Evolutionary conservation across 108 stramenopile genomes (phyloP).

Genomic region (Fistulifera solaris): DNA sequence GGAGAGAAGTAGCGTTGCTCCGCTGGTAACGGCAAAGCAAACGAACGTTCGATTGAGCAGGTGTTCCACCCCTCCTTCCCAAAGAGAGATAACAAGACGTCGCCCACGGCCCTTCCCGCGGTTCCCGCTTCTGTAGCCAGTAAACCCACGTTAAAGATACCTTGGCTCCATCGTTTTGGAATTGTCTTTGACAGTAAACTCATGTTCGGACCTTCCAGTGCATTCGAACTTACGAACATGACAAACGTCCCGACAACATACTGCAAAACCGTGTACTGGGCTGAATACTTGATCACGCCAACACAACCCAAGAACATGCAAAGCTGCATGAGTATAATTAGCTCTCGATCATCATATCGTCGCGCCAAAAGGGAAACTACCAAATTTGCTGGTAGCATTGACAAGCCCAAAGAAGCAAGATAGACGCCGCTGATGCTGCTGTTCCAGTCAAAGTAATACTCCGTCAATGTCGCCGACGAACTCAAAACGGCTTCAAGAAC

Average conservation of each 20-base stretch:
- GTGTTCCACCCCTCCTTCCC: slow-evolving; percentile 27
- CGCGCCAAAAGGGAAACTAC: slow-evolving; percentile 23
- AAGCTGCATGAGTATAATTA: slow-evolving; percentile 22
- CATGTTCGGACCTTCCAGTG: slow-evolving; percentile 60
- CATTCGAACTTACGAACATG: slow-evolving; percentile 37
- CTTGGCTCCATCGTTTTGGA: slow-evolving; percentile 47
- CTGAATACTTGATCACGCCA: slow-evolving; percentile 13
- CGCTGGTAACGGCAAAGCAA: background rate
- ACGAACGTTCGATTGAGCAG: slow-evolving; percentile 21
- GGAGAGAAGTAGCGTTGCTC: too few relatives aligned
- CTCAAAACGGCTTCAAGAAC: slow-evolving; percentile 31
- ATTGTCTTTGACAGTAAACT: slow-evolving; percentile 67
- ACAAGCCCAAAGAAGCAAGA: slow-evolving; percentile 25
- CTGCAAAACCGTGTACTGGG: slow-evolving; percentile 23
- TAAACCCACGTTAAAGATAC: slow-evolving; percentile 77
- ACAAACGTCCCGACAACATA: slow-evolving; percentile 33
- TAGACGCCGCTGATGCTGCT: slow-evolving; percentile 17
- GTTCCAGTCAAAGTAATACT: slow-evolving; percentile 38
- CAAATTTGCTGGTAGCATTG: slow-evolving; percentile 40
- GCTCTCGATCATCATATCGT: slow-evolving; percentile 33
- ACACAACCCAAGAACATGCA: slow-evolving; percentile 28
- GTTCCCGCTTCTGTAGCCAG: slow-evolving; percentile 82
- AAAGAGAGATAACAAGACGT: slow-evolving; percentile 27
- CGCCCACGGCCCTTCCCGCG: slow-evolving; percentile 52
- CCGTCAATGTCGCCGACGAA: slow-evolving; percentile 23